Evolutionary conservation across 805 yeast genomes (phyloP), one percentile per base, ranked within the genome.

Genomic region (Wickerhamomyces silvicola): DNA sequence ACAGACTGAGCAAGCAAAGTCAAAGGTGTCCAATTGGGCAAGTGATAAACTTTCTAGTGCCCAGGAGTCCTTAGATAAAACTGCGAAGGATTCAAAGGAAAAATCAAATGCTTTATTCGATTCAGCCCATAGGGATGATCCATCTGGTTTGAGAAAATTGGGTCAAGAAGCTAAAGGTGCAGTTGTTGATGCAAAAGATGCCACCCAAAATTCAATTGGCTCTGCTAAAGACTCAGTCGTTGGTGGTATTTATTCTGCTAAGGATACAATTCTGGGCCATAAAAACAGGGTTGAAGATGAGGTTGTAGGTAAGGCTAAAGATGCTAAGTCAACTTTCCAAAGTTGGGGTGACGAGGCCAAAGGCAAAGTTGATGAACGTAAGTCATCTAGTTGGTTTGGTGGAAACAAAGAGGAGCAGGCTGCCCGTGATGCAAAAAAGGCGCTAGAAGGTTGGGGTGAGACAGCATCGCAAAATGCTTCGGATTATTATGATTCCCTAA

Each of bases 381-480:
- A n/a, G n/a, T n/a, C n/a, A n/a, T 40, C 37, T 15, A 26, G 23
- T 14, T 19, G 30, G 1, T n/a, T 25, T 28, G 39, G 29, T 25
- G 27, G 32, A 13, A 35, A 42, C 9, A 57, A 48, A 22, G 57
- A 59, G 15, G 50, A 48, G 13, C 51, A 56, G 17, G 37, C 54
- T 19, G 57, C 56, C 1, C 45, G 46, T 24, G 35, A 42, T 16
- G 64, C 70, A 4, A 53, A 52, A 30, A 42, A 50, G 5, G 48
- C 66, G 4, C 52, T 67, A 4, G 50, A 46, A 16, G 74, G 74
- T 1, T 68, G 71, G 67, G 71, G 74, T 22, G 70, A 66, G 30
- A 52, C 60, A 28, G 73, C 72, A 5, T 46, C 46, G 10, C 45
- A 45, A 26, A 45, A 34, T 24, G 47, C 55, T 4, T 32, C 36